Percentiles rank a stretch among this genome's conserved stretches.
Evolutionary conservation across 2,329 filamentous ascomycete genomes (phyloP).

Genomic region (Colletotrichum costaricense): DNA sequence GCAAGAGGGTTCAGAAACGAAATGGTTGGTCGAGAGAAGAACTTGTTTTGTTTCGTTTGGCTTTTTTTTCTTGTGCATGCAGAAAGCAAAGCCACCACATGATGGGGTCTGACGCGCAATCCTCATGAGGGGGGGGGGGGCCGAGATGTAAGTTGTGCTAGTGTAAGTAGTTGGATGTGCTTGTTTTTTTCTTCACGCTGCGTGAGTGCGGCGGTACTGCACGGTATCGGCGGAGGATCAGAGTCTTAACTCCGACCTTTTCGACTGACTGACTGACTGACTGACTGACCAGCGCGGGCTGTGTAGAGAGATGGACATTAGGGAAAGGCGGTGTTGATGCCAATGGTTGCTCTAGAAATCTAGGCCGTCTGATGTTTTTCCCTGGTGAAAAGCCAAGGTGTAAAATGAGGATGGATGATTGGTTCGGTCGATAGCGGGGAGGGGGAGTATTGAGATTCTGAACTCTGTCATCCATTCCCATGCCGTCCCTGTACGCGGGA

Average conservation of each 20-base stretch:
- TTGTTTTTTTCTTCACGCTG: neutral
- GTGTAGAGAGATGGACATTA: neutral
- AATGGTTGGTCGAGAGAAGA: neutral
- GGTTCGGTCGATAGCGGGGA: conserved; percentile 12
- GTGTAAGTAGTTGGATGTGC: neutral
- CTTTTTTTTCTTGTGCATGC: conserved; percentile 2
- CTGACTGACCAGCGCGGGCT: conserved; percentile 2
- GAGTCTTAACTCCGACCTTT: conserved; percentile 7
- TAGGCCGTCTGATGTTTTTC: conserved; percentile 28
- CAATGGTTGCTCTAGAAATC: conserved; percentile 8
- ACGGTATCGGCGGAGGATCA: conserved; percentile 2
- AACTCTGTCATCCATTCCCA: neutral
- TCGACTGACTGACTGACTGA: neutral
- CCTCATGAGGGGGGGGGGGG: neutral
- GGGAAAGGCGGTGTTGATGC: conserved; percentile 1
- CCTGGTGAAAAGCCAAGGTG: neutral
- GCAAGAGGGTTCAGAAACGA: neutral
- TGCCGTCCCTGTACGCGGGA: neutral
- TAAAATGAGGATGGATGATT: neutral
- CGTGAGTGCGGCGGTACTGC: no score
- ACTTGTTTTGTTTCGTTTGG: neutral
- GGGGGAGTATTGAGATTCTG: conserved; percentile 6
- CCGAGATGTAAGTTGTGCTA: conserved; percentile 14
- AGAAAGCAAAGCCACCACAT: conserved; percentile 9
- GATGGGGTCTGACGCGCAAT: conserved; percentile 28